Evolutionary conservation across 768 basidiomycete genomes (phyloP), one percentile per base, ranked within the genome.

Genomic region (Boletus bicolor): DNA sequence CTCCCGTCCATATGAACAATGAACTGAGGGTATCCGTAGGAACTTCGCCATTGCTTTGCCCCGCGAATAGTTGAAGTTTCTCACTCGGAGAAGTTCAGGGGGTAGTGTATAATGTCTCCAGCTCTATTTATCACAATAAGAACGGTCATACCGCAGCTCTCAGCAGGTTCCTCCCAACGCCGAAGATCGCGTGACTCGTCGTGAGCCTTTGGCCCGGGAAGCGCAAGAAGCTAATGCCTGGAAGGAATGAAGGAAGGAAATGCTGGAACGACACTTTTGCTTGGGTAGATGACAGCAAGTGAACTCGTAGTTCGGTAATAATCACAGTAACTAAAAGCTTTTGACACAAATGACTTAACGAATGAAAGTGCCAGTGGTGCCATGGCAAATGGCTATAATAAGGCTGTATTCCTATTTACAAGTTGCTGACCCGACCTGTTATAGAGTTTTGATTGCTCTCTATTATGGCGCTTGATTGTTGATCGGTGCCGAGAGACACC

Each of bases 31-130:
- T 44, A 24, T 24, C 21, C 21, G 44, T 49, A 28, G 19, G 54
- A 53, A 42, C 35, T 45, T 9, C 4, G n/a, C 14, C 11, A 26
- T 12, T 37, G 39, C 2, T 26, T 62, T 55, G 19, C 64, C 67
- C n/a, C 56, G 50, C 68, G 65, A 65, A n/a, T 69, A 64, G 37
- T 69, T 58, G 53, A 62, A 65, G 14, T 48, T 44, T 26, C 54
- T 49, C 10, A 55, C 44, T 36, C 39, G 41, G 35, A 5, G 19
- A 48, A 34, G 0, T 12, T 51, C 60, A 7, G 42, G 26, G 10
- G 57, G 39, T 21, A 56, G 60, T 26, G 54, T 6, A 26, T 60
- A 58, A 45, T 28, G 57, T 37, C 57, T 48, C 52, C 54, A 28
- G 38, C n/a, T 45, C 52, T 55, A 35, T 39, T 49, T 57, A 24